These are phyloP conservation scores for Rhizopogon vesiculosus DNA, from an alignment of 768 basidiomycete genomes.

Conservation along the genomic window DNA sequence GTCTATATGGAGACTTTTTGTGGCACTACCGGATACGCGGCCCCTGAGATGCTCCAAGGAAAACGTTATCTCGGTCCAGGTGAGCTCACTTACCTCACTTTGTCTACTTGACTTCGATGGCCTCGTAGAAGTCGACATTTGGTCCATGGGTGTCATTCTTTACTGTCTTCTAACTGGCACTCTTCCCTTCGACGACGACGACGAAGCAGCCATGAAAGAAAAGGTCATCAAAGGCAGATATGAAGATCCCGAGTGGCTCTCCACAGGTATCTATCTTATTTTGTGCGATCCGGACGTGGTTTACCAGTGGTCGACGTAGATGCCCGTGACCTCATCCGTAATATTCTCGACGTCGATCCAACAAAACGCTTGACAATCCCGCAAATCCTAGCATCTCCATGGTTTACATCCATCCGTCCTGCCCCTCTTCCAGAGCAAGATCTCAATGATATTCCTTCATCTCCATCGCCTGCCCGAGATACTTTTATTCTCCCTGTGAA, in stretches of 20 bases:
- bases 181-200: slow-evolving; percentile 87
- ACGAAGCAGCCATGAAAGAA: slow-evolving; percentile 75
- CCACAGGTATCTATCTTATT: slow-evolving; percentile 51
- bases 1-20: slow-evolving; percentile 88
- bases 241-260: slow-evolving; percentile 92
- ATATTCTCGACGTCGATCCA: slow-evolving; percentile 75
- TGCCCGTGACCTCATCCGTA: slow-evolving; percentile 76
- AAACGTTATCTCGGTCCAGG: slow-evolving; percentile 90
- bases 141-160: slow-evolving; percentile 91
- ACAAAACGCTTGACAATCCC: slow-evolving; percentile 72
- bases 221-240: slow-evolving; percentile 84
- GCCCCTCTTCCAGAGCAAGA: slow-evolving; percentile 2
- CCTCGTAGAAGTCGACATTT: slow-evolving; percentile 82
- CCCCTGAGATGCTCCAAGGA: slow-evolving; percentile 88
- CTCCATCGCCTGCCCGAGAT: slow-evolving; percentile 27
- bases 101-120: background rate
- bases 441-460: slow-evolving; percentile 21
- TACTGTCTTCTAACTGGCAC: slow-evolving; percentile 88
- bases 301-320: slow-evolving; percentile 40
- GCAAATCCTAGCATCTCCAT: slow-evolving; percentile 80
- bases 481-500: slow-evolving; percentile 24
- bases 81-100: slow-evolving; percentile 27
- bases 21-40: slow-evolving; percentile 91
- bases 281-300: slow-evolving; percentile 1
- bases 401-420: slow-evolving; percentile 56